phyloP scores from a whole-genome alignment of 371 early-diverging fungal species.

The Apophysomyces trapeziformis region DNA sequence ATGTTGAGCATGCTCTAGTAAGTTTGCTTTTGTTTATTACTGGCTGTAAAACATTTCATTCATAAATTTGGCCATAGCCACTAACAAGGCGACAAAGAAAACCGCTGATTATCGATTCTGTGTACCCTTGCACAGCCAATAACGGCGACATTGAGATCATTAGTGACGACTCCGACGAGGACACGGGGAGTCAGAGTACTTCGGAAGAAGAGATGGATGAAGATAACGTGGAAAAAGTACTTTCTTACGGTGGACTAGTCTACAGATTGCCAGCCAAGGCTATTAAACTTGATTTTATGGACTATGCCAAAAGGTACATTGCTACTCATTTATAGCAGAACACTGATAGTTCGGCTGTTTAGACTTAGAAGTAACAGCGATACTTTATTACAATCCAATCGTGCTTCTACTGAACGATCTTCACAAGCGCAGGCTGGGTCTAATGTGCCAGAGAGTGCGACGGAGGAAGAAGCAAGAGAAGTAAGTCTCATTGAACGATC shows the following conservation, averaged over 20 bases:
- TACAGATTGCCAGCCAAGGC: constrained; percentile 49
- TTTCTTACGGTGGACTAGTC: constrained; percentile 30
- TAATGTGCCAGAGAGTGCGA: constrained; percentile 13
- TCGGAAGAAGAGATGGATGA: constrained; percentile 12
- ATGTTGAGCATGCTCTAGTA: constrained; percentile 72
- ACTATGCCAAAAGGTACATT: constrained; percentile 30
- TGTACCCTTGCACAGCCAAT: constrained; percentile 19
- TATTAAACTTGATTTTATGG: constrained; percentile 51
- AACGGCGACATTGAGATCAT: constrained; percentile 41
- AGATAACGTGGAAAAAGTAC: constrained; percentile 18
- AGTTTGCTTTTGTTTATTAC: not conserved
- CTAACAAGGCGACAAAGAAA: constrained; percentile 28
- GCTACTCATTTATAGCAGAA: no score
- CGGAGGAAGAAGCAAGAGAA: constrained; percentile 22
- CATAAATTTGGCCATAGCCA: constrained; percentile 22
- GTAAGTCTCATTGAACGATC: not conserved
- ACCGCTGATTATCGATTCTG: constrained; percentile 18
- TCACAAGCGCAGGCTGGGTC: constrained; percentile 10
- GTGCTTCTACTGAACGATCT: constrained; percentile 4
- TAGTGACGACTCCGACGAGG: constrained; percentile 21
- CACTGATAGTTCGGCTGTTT: no score
- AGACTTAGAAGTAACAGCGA: constrained; percentile 4
- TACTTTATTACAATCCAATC: not conserved
- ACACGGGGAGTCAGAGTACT: constrained; percentile 1
- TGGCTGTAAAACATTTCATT: not conserved